Percentiles rank a stretch among this genome's conserved stretches.
These are phyloP conservation scores for Colletotrichum sp. DNA, from an alignment of 2,329 filamentous ascomycete species.

Conservation along the genomic window DNA sequence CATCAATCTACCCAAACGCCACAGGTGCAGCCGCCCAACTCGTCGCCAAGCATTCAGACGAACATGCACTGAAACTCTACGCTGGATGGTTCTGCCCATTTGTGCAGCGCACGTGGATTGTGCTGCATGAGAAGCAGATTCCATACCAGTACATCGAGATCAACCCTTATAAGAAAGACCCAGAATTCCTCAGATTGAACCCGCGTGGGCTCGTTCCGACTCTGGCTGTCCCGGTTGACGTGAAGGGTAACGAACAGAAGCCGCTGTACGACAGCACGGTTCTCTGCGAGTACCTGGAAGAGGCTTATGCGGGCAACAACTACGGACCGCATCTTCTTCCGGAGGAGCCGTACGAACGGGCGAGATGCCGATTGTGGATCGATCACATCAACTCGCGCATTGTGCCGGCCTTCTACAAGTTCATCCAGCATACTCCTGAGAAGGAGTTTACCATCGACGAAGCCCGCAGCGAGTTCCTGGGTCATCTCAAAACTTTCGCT, in stretches of 20 bases:
- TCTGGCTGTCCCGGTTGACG: conserved; percentile 52
- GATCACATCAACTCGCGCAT: conserved; percentile 73
- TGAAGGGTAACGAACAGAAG: conserved; percentile 43
- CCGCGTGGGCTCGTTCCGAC: conserved; percentile 79
- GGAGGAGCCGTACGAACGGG: conserved; percentile 65
- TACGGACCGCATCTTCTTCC: conserved; percentile 61
- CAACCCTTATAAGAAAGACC: conserved; percentile 78
- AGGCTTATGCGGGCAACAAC: conserved; percentile 61
- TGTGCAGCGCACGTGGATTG: conserved; percentile 76
- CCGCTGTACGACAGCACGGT: conserved; percentile 77
- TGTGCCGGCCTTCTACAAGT: conserved; percentile 71
- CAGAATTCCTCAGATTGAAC: conserved; percentile 73
- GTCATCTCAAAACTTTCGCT: conserved; percentile 63
- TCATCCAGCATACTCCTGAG: conserved; percentile 59
- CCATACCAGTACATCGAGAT: conserved; percentile 79
- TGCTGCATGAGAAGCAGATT: conserved; percentile 75
- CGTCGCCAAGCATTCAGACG: conserved; percentile 48
- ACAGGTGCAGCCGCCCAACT: conserved; percentile 55
- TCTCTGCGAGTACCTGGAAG: conserved; percentile 78
- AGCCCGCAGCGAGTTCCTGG: conserved; percentile 63
- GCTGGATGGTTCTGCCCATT: conserved; percentile 78
- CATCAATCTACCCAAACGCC: conserved; percentile 48
- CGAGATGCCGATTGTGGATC: conserved; percentile 73
- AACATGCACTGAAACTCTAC: conserved; percentile 69
- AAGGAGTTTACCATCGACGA: conserved; percentile 56